Evolutionary conservation across 768 basidiomycete species (phyloP).

Genomic region (Pleurotus citrinopileatus): DNA sequence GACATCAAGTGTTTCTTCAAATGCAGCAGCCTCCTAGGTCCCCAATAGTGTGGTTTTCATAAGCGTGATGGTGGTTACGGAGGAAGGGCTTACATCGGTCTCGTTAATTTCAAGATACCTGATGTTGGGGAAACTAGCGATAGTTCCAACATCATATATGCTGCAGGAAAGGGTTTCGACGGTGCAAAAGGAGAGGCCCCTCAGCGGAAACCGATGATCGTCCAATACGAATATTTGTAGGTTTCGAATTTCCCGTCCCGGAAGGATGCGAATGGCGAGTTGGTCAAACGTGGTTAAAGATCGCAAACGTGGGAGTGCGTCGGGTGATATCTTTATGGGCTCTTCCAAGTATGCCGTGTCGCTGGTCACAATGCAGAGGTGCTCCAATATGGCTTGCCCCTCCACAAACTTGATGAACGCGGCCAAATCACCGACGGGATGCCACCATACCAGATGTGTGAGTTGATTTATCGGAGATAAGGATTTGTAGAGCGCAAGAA

Average conservation of each 20-base stretch:
- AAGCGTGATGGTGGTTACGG: too few relatives aligned
- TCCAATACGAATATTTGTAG: neutral
- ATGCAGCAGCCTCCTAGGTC: too few relatives aligned
- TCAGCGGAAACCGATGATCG: neutral
- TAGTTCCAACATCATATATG: neutral
- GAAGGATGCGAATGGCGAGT: neutral
- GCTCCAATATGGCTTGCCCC: neutral
- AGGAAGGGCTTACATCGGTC: neutral
- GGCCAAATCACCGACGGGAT: neutral
- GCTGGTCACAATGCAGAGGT: neutral
- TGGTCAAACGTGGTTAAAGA: neutral
- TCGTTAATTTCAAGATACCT: neutral
- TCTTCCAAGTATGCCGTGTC: neutral
- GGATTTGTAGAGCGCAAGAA: neutral
- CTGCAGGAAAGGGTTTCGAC: neutral
- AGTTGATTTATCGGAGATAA: neutral
- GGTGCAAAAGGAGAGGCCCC: neutral
- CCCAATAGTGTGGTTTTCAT: too few relatives aligned
- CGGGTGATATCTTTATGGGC: neutral
- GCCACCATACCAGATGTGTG: neutral
- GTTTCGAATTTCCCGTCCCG: neutral
- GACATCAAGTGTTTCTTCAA: too few relatives aligned
- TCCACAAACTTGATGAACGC: neutral
- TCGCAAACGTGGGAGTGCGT: neutral
- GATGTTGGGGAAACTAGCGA: neutral